A percentile compares a stretch with the other conserved stretches of the same genome.
phyloP scores from a whole-genome alignment of 23 red algal genomes.

The Agarophyton chilense region DNA sequence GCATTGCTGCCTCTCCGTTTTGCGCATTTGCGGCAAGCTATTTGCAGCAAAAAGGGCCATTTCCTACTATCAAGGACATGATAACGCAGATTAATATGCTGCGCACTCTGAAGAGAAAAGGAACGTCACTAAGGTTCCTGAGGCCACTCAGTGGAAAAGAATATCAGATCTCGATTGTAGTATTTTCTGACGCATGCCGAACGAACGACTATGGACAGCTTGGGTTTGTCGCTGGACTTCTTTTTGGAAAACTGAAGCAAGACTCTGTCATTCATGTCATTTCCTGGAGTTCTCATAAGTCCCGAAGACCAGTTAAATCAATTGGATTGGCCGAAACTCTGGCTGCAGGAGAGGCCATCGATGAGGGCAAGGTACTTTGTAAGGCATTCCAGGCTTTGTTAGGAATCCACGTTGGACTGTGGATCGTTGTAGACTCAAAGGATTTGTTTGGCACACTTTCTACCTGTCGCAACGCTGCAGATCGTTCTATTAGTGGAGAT shows the following conservation, averaged over 20 bases:
- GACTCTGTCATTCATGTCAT: background rate
- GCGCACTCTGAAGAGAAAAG: background rate
- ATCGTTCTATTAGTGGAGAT: slow-evolving; percentile 23
- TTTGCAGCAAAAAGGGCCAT: slow-evolving; percentile 27
- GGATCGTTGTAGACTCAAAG: slow-evolving; percentile 31
- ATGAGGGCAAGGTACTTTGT: slow-evolving; percentile 16
- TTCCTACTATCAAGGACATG: slow-evolving; percentile 2
- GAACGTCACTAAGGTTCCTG: background rate
- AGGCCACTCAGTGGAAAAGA: background rate
- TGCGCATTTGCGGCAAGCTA: slow-evolving; percentile 26
- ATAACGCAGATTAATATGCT: slow-evolving; percentile 22
- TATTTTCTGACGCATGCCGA: slow-evolving; percentile 25
- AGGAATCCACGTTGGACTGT: background rate
- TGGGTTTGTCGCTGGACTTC: slow-evolving; percentile 33
- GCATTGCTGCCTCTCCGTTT: slow-evolving; percentile 32
- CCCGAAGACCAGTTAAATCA: slow-evolving; percentile 8
- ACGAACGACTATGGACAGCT: slow-evolving; percentile 21
- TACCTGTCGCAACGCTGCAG: background rate
- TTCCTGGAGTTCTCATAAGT: slow-evolving; percentile 36
- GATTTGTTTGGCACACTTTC: slow-evolving; percentile 4
- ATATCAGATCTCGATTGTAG: background rate
- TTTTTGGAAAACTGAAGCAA: slow-evolving; percentile 18
- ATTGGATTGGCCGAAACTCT: slow-evolving; percentile 39
- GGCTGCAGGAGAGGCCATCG: slow-evolving; percentile 25
- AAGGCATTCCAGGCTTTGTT: background rate